Base-by-base conservation (phyloP, 176 grass and related monocot genomes). In the Juncus effusus region DNA sequence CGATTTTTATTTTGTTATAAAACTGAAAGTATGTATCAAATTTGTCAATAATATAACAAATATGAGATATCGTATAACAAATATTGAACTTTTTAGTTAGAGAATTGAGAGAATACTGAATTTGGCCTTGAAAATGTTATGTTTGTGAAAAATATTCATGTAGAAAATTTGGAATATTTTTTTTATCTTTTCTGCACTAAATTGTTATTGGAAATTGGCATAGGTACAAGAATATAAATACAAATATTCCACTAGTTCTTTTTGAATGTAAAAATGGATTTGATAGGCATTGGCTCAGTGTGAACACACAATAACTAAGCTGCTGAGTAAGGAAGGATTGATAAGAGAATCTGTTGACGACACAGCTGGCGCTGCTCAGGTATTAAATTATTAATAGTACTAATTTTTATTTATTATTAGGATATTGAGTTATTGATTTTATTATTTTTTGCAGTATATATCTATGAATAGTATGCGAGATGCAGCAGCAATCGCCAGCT, bases 331-430 rank as follows among this genome's bases (percentile, higher is more conserved):
- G 19, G 74, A 88, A 72, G 52, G 14, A 19, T 52, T 36, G 3
- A 38, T 84, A 3, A 84, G 86, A 77, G 90, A 95, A 87, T 80
- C 90, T 95, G 90, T 95, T 13, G 81, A 84, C 64, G 90, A 95
- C 51, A 95, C 86, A 16, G 83, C 86, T 10, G 90, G 90, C 63
- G 90, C 86, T 40, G 90, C 90, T 70, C 80, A 87, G 77, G 90
- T 95, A 80, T 54, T 39, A 58, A 47, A 36, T 11, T 11, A 72
- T 59, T 72, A 5, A 28, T 52, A 52, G 11, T 59, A 10, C 11
- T 59, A 10, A 3, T 59, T 56, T 6, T 72, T 4, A 47, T 47
- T 47, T 6, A 1, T 28, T 28, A 69, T 40, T 40, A 39, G 51
- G 56, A 16, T 36, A 39, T 65, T 49, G 5, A 65, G 35, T 65